Evolutionary conservation across 495 filamentous ascomycete genomes (phyloP), one percentile per base, ranked within the genome.

Genomic region (Lasiosphaeria miniovina): DNA sequence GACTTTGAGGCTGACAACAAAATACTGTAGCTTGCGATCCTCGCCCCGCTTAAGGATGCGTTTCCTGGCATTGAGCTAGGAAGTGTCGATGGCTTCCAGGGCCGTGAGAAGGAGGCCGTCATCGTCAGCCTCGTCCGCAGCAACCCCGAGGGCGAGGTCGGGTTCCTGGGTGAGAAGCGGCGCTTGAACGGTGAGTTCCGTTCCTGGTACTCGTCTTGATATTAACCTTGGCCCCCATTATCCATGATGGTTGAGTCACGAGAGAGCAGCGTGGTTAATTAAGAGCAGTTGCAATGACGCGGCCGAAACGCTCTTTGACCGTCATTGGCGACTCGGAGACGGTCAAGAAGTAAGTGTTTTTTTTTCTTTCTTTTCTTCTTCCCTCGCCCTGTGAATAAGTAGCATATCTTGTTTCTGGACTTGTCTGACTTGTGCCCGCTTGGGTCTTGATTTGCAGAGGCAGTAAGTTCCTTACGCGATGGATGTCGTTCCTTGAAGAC

Each of bases 21-120:
- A 61, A 54, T n/a, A n/a, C 15, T 41, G n/a, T 55, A 88, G 84
- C 79, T 96, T 7, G 85, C 88, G 2, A 74, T 96, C 0, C 76
- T 98, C 54, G 82, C 91, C 3, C 81, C 85, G 45, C 79, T 98
- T 15, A 91, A 93, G 58, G 89, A 93, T 54, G 77, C 78, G 48
- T 96, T 89, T 62, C 88, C 87, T 0, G 91, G 86, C 4, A 84
- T 99, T 12, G 94, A 99, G 70, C 75, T 98, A 15, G 94, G 94
- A 33, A 96, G 89, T 64, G 90, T 99, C 3, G 94, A 99, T 74
- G 93, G 92, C 6, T 99, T 99, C 70, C 94, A 99, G 70, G 94
- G 94, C 41, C 82, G 94, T 11, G 94, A 99, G 75, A 98, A 99
- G 74, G 94, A 99, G 71, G 94, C 89, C 3, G 88, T 99, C 41